Evolutionary conservation across 176 grass and related monocot genomes (phyloP), one percentile per base, ranked within the genome.

Genomic region (Pharus latifolius): DNA sequence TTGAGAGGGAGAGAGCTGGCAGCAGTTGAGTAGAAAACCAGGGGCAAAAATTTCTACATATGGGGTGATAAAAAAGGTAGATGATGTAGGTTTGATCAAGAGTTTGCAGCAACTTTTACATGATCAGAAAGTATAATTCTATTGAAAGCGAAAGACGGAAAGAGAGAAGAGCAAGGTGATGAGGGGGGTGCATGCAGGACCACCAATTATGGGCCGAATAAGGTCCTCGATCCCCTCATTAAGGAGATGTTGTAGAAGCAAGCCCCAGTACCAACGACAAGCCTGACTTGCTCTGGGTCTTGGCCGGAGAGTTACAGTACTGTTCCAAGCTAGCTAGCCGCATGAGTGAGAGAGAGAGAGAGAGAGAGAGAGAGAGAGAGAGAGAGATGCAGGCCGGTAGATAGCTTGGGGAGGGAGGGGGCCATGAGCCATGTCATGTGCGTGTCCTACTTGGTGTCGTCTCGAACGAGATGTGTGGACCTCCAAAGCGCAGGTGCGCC

Each of bases 211-310:
- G 38, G 33, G 27, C 25, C 66, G 50, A n/a, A 44, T 32, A 65
- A 76, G 74, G 60, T 44, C 74, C 61, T 60, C n/a, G n/a, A 31
- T 33, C 0, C 38, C 11, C 33, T 67, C 74, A 77, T 56, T 27
- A 56, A 67, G 28, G 74, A 77, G 62, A 65, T 60, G 45, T 25
- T 33, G 74, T 65, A 29, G 74, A 64, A 53, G 59, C 74, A 43
- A 65, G 49, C 34, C 33, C 49, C 61, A 44, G 55, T 35, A 77
- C 28, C 37, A 33, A 44, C 38, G n/a, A n/a, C 38, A 53, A 23
- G 37, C 26, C 49, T 67, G 50, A 56, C 49, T 34, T 33, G 74
- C 18, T 24, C 62, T 66, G 58, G 35, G 35, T n/a, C 63, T 67
- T 29, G 38, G 75, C 50, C 49, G 26, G 59, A 53, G 47, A 30